Conservation (phyloP, 164 flowering plant species). For the Aristolochia californica region DNA sequence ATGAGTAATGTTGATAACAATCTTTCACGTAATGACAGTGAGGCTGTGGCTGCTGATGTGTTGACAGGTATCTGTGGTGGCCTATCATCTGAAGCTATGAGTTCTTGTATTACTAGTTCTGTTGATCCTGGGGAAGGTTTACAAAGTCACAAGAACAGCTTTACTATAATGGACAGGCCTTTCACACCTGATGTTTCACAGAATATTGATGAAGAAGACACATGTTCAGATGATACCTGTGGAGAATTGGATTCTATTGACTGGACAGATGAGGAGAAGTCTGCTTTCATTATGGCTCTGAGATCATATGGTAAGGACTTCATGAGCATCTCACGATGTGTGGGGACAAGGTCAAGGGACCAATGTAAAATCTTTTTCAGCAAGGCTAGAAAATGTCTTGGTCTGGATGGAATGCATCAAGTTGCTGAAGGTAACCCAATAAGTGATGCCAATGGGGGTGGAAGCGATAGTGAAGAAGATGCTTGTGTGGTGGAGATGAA, state of each 20-base stretch:
- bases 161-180: constrained; percentile 16
- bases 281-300: constrained; percentile 54
- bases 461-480: constrained; percentile 69
- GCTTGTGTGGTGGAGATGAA: constrained; percentile 48
- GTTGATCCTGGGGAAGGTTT: constrained; percentile 53
- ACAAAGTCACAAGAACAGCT: constrained; percentile 29
- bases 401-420: constrained; percentile 48
- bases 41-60: constrained; percentile 74
- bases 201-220: constrained; percentile 53
- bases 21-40: constrained; percentile 44
- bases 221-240: constrained; percentile 87
- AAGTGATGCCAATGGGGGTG: constrained; percentile 58
- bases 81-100: constrained; percentile 80
- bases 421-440: constrained; percentile 22
- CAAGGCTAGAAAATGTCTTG: constrained; percentile 79
- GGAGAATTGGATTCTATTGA: constrained; percentile 64
- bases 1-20: constrained; percentile 28
- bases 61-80: constrained; percentile 86
- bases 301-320: constrained; percentile 78
- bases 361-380: constrained; percentile 90
- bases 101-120: constrained; percentile 80
- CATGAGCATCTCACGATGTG: constrained; percentile 48
- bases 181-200: constrained; percentile 52
- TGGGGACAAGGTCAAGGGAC: constrained; percentile 59
- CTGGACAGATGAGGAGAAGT: constrained; percentile 96